Evolutionary conservation across 2,329 filamentous ascomycete species (phyloP).

Genomic region (Botrytis deweyae): DNA sequence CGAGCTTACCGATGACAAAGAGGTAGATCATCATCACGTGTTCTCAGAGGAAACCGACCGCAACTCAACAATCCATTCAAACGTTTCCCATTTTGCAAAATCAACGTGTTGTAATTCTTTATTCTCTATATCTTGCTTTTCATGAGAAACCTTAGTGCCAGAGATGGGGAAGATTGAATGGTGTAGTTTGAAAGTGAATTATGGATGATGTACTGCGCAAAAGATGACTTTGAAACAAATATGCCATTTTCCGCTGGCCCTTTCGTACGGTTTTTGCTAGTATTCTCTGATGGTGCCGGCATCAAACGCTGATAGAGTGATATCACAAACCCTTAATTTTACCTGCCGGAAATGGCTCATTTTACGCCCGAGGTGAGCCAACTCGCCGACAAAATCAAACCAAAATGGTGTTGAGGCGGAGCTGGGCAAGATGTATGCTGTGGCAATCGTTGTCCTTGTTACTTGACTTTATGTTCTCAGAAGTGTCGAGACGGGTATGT

Average conservation of each 20-base stretch:
- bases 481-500: not conserved
- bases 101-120: not conserved
- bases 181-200: not conserved
- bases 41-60: not conserved
- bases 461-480: no score
- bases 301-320: no score
- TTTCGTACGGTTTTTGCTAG: no score
- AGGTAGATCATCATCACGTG: not conserved
- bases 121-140: not conserved
- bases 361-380: no score
- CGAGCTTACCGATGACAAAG: not conserved
- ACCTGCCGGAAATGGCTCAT: no score
- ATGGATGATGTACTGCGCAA: not conserved
- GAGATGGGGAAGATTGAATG: accelerated
- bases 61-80: not conserved
- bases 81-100: not conserved
- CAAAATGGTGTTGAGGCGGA: no score
- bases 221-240: not conserved
- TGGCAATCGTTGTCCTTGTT: no score
- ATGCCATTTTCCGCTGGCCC: not conserved
- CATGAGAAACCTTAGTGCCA: not conserved
- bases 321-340: no score
- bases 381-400: no score
- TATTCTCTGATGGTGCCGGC: not conserved
- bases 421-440: no score